phyloP scores from a whole-genome alignment of 1,139 yeast species.

The Hanseniaspora sp. region DNA sequence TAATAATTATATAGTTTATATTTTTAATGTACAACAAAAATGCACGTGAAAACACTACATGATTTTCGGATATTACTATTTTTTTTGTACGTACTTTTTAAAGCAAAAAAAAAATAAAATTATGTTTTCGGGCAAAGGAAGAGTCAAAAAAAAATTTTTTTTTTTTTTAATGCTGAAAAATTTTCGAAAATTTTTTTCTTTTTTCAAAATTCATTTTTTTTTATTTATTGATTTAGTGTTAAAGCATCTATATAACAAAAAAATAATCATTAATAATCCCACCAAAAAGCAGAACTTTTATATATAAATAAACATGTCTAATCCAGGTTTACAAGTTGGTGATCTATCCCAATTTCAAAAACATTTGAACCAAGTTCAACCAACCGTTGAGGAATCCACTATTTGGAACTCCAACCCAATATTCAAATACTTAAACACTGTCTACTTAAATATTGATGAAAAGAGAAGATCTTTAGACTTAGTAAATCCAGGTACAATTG shows the following conservation, averaged over 20 bases:
- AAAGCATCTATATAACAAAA: too few relatives aligned
- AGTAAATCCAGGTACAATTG: constrained; percentile 88
- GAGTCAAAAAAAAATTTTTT: not conserved
- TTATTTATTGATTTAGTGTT: too few relatives aligned
- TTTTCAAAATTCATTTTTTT: too few relatives aligned
- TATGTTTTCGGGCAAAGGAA: not conserved
- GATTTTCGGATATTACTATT: too few relatives aligned
- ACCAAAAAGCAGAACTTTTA: too few relatives aligned
- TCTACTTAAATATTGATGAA: constrained; percentile 57
- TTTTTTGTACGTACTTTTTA: too few relatives aligned
- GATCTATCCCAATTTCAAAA: constrained; percentile 51
- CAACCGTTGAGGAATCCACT: constrained; percentile 38
- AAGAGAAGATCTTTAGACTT: constrained; percentile 77
- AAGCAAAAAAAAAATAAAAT: too few relatives aligned
- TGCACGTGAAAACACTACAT: too few relatives aligned
- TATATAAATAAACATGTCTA: constrained; percentile 22
- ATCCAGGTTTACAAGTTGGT: constrained; percentile 35
- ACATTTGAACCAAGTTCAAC: constrained; percentile 44
- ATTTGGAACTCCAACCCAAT: constrained; percentile 84
- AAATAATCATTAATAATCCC: too few relatives aligned
- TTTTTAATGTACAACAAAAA: not conserved
- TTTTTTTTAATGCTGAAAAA: not conserved
- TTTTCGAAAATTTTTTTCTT: not conserved
- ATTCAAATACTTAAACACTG: constrained; percentile 67
- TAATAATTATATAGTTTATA: too few relatives aligned